Evolutionary conservation across 345 rosid genomes (phyloP), one percentile per base, ranked within the genome.

Genomic region (Hypericum androsaemum): DNA sequence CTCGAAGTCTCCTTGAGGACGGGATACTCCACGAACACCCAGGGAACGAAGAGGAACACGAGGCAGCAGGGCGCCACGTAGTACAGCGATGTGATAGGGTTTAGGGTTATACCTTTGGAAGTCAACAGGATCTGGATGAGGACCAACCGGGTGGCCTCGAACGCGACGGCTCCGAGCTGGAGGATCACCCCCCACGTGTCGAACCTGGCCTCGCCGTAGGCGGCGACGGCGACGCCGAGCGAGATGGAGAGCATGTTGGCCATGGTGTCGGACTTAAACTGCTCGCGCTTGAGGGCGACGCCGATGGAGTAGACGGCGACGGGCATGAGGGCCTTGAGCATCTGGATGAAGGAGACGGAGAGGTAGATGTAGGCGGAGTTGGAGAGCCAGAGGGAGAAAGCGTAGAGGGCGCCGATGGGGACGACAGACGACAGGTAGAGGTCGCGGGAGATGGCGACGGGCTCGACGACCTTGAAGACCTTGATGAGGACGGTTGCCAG

Each of bases 301-400:
- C 98, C 96, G 52, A 90, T 84, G 2, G 98, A 90, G 67, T 90
- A 90, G 6, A 90, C 98, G 8, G 98, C 96, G 2, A 90, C 96
- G 0, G 98, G 96, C 98, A 90, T 90, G 7, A 90, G 74, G 37
- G 98, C 96, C 41, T 90, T 90, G 6, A 89, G 80, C 97, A 89
- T 89, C 82, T 89, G 97, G 61, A 89, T 89, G 61, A 89, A 89
- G 14, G 95, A 86, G 37, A 90, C 98, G 28, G 98, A 90, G 61
- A 90, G 81, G 68, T 86, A 90, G 15, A 90, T 90, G 72, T 90
- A 90, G 11, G 98, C 96, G 28, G 98, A 90, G 47, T 90, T 90
- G 22, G 98, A 87, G 3, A 90, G 81, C 98, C 98, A 89, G 38
- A 89, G 89, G 52, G 84, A 76, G 64, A 89, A 77, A 5, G 97